Evolutionary conservation across 805 yeast genomes (phyloP), one percentile per base, ranked within the genome.

Genomic region (Metschnikowia similis): DNA sequence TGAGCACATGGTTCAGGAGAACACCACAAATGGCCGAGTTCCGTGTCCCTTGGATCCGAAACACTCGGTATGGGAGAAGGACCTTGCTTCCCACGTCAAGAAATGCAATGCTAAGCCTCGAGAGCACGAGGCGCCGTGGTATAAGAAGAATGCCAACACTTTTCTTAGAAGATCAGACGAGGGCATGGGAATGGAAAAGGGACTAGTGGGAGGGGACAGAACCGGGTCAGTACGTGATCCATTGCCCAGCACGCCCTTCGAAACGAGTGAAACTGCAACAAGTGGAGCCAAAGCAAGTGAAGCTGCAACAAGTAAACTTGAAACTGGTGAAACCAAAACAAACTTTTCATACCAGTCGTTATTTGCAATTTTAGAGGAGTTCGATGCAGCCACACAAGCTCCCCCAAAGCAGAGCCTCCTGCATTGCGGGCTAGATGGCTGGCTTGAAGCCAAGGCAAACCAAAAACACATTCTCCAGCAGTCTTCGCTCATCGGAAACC

Each of bases 401-500:
- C 54, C 69, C 30, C 51, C 50, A 13, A 43, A 53, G 10, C 51
- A 50, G 11, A 47, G 53, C 3, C 43, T 54, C 11, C 49, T 48
- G 14, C 76, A 73, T 49, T 30, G 52, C 0, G 76, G 75, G 1
- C 61, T 72, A 29, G 51, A 61, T 14, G 32, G 41, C 10, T 69
- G 90, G 50, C 68, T 80, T 42, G 66, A 66, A 4, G 79, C 80
- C 55, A 65, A 83, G 31, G 71, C 70, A 21, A 82, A 83, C 63
- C 79, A 75, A 53, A 89, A 89, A 60, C 97, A 90, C 67, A 85
- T 92, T 0, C 62, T 76, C 3, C 97, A 90, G 63, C 97, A 90
- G 64, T 77, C 90, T 0, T 85, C 95, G 1, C 64, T 90, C 50
- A 85, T 87, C 13, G 89, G 87, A 1, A 86, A 86, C 53, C 64